Conservation (phyloP, 129 eudicot genomes). For the Artemisia annua region DNA sequence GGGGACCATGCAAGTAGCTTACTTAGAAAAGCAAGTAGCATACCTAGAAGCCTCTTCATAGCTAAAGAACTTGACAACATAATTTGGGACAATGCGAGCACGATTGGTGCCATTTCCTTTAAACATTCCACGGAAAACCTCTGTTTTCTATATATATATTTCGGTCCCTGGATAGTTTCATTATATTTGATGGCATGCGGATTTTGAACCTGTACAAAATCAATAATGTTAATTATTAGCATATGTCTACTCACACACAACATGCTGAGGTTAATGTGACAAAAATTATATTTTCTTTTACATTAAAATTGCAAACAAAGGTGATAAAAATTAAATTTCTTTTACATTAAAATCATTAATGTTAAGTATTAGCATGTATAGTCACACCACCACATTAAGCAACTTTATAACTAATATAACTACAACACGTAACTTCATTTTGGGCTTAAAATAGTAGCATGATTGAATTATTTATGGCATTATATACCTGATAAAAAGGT, state of each 20-base stretch:
- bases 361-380: too few species aligned
- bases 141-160: constrained; percentile 92
- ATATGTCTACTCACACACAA: background rate
- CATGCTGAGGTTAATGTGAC: background rate
- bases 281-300: background rate
- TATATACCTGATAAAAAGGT: constrained; percentile 77
- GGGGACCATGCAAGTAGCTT: too few species aligned
- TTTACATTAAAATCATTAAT: too few species aligned
- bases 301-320: background rate
- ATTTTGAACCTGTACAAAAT: constrained; percentile 77
- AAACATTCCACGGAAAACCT: constrained; percentile 92
- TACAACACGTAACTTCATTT: constrained; percentile 2
- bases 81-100: too few species aligned
- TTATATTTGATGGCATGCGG: constrained; percentile 84
- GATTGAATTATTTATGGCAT: background rate
- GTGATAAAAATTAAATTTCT: too few species aligned
- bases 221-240: background rate
- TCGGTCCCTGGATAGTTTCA: constrained; percentile 92
- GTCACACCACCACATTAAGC: constrained; percentile 3
- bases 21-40: too few species aligned
- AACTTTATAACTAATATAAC: constrained; percentile 14
- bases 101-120: constrained; percentile 97
- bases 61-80: too few species aligned
- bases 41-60: too few species aligned
- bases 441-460: background rate